phyloP scores from a whole-genome alignment of 768 basidiomycete genomes.

The Auriscalpium vulgare region DNA sequence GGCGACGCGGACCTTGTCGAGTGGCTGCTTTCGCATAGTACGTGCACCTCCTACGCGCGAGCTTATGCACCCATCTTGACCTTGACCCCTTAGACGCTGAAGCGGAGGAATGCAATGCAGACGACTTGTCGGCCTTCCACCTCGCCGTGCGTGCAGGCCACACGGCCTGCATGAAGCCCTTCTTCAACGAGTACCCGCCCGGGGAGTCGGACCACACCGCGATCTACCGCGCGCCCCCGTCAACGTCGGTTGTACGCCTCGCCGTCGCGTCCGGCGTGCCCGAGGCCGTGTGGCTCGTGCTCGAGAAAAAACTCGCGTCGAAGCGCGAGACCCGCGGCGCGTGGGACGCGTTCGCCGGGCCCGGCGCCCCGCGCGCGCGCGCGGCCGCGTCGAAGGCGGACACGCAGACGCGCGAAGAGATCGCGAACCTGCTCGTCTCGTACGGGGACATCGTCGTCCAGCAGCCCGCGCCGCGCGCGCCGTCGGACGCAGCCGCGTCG shows the following conservation, averaged over 20 bases:
- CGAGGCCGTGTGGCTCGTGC: constrained; percentile 54
- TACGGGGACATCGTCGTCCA: constrained; percentile 35
- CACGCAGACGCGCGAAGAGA: constrained; percentile 36
- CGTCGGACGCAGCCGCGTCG: constrained; percentile 16
- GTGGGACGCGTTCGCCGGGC: constrained; percentile 35
- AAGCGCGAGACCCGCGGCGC: constrained; percentile 40
- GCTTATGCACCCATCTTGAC: constrained; percentile 6
- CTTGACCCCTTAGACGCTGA: constrained; percentile 49
- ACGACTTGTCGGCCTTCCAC: constrained; percentile 59
- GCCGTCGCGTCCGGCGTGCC: constrained; percentile 56
- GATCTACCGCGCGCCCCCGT: constrained; percentile 39
- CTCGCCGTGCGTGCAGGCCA: constrained; percentile 48
- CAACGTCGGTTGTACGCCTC: constrained; percentile 42
- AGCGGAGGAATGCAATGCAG: constrained; percentile 56
- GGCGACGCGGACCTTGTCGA: constrained; percentile 51
- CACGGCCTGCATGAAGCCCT: constrained; percentile 44
- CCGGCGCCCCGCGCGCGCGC: constrained; percentile 21
- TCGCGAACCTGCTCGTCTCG: constrained; percentile 43
- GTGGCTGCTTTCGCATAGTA: constrained; percentile 71
- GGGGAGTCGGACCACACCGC: constrained; percentile 38
- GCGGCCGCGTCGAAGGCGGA: constrained; percentile 4
- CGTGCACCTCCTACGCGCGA: constrained; percentile 19
- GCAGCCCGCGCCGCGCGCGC: constrained; percentile 29
- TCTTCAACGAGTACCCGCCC: constrained; percentile 55
- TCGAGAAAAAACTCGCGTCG: constrained; percentile 48